Evolutionary conservation across 2,329 filamentous ascomycete genomes (phyloP).

Genomic region (Botrytis galanthina): DNA sequence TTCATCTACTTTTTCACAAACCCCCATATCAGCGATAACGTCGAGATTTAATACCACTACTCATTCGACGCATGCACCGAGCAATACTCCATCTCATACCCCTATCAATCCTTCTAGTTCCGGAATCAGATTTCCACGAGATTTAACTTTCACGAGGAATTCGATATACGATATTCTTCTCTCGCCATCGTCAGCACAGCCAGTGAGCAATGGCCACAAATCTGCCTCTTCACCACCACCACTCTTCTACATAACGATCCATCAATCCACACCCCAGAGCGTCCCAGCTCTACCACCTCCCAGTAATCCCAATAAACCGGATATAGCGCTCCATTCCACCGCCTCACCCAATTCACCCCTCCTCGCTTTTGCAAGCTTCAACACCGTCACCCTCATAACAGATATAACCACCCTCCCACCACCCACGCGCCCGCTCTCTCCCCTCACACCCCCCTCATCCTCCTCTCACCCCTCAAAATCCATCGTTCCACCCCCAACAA

Average conservation of each 20-base stretch:
- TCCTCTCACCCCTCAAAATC: conserved; percentile 10
- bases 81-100: conserved; percentile 5
- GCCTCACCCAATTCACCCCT: conserved; percentile 28
- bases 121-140: conserved; percentile 27
- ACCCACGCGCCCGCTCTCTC: conserved; percentile 18
- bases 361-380: conserved; percentile 32
- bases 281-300: background rate
- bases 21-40: conserved; percentile 18
- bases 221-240: conserved; percentile 30
- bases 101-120: conserved; percentile 24
- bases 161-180: conserved; percentile 30
- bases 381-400: conserved; percentile 29
- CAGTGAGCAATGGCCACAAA: conserved; percentile 29
- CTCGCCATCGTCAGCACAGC: conserved; percentile 29
- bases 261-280: conserved; percentile 16
- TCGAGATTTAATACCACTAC: conserved; percentile 18
- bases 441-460: conserved; percentile 17
- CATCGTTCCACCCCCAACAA: conserved; percentile 13
- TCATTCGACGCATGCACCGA: background rate
- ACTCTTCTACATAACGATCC: conserved; percentile 32
- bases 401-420: conserved; percentile 34
- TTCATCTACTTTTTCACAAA: background rate
- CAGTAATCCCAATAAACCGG: conserved; percentile 24
- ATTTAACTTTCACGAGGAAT: conserved; percentile 32
- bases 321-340: conserved; percentile 32